Conservation (phyloP, 148 eudicot species). For the Persicaria tinctoria region DNA sequence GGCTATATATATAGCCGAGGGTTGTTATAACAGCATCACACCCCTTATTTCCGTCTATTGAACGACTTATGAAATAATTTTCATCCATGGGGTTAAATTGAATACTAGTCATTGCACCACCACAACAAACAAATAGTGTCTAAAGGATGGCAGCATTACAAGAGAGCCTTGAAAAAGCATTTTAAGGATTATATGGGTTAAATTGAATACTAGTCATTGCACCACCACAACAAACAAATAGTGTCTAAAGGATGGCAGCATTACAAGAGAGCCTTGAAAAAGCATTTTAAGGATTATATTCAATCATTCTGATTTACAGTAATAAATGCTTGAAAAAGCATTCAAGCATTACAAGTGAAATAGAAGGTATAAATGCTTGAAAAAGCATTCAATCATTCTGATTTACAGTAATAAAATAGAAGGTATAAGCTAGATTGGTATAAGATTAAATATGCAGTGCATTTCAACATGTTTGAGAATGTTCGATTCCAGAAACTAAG, state of each 20-base stretch:
- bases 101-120: slow-evolving; percentile 77
- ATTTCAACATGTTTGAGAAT: too few species aligned
- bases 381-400: too few species aligned
- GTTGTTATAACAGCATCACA: too few species aligned
- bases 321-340: too few species aligned
- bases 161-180: not conserved
- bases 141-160: not conserved
- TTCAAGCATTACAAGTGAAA: too few species aligned
- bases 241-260: not conserved
- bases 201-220: slow-evolving; percentile 94
- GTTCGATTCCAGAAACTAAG: too few species aligned
- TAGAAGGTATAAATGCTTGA: too few species aligned
- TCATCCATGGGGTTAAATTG: slow-evolving; percentile 83
- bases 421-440: too few species aligned
- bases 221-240: slow-evolving; percentile 18
- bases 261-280: not conserved
- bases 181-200: slow-evolving; percentile 35
- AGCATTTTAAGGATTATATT: not conserved
- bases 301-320: too few species aligned
- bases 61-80: slow-evolving; percentile 82
- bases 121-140: slow-evolving; percentile 9
- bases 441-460: too few species aligned
- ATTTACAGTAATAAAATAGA: too few species aligned
- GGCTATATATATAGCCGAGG: too few species aligned
- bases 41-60: slow-evolving; percentile 38